phyloP scores from a whole-genome alignment of 352 stramenopile species.

The Nothophytophthora sp. region DNA sequence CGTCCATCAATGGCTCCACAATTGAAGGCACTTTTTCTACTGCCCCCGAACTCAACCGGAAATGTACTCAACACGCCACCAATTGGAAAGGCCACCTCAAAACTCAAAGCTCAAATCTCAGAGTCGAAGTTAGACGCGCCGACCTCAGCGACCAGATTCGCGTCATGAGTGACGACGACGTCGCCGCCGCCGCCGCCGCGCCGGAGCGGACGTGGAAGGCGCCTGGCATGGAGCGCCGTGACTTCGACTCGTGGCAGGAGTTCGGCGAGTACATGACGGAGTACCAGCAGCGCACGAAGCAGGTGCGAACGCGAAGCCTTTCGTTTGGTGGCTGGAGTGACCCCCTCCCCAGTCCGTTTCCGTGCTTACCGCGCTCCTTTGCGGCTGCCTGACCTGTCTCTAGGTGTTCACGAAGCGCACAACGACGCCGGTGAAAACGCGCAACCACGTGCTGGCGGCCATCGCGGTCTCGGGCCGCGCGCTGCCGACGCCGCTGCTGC shows the following conservation, averaged over 20 bases:
- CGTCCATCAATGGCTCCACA: no score
- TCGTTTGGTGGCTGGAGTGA: no score
- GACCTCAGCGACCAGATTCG: background rate
- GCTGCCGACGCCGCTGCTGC: slow-evolving; percentile 11
- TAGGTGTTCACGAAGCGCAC: slow-evolving; percentile 28
- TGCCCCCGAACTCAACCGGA: no score
- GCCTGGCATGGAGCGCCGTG: slow-evolving; percentile 14
- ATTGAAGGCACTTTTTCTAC: no score
- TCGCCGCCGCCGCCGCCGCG: background rate
- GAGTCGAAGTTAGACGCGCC: background rate
- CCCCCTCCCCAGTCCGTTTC: no score
- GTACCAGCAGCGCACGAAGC: slow-evolving; percentile 25
- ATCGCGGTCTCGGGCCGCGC: slow-evolving; percentile 13
- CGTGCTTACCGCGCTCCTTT: no score
- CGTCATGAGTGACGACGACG: background rate
- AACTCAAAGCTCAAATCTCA: background rate
- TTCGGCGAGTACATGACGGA: slow-evolving; percentile 32
- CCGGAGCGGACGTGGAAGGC: slow-evolving; percentile 3
- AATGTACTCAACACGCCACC: no score
- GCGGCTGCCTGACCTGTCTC: background rate
- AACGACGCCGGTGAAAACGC: slow-evolving; percentile 31
- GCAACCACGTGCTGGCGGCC: slow-evolving; percentile 30
- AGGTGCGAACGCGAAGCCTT: slow-evolving; percentile 9
- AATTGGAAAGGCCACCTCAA: no score
- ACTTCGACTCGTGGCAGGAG: slow-evolving; percentile 25